Base-by-base conservation (phyloP, 495 filamentous ascomycete species). In the Hypoxylon subgilvum region DNA sequence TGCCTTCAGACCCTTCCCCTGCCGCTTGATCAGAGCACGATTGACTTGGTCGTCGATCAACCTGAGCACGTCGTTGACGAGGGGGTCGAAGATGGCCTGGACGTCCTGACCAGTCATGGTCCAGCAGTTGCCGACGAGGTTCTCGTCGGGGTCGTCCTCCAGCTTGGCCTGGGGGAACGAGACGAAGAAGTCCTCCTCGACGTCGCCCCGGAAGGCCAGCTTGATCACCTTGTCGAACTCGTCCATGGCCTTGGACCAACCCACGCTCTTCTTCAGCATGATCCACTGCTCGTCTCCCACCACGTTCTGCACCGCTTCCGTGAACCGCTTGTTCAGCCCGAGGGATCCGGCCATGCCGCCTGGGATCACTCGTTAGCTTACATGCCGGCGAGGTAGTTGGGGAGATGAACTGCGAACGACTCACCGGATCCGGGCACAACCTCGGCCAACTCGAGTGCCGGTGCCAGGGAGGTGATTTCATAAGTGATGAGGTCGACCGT, bases 401-500 rank as follows among this genome's bases (percentile, higher is more conserved):
- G 30, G 75, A 59, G 9, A 77, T 47, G 6, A 8, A 28, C 4
- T 27, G 19, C 18, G 8, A 17, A 6, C 3, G 25, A 45, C 41
- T 45, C 4, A 45, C 41, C 41, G 10, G 41, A 30, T 8, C 30
- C 6, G 72, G 53, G 3, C 53, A 55, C n/a, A 13, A 38, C 13
- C 18, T 38, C 34, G 16, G 34, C 34, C 9, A 38, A 18, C 34
- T 38, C 34, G 18, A 38, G 34, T 4, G 13, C 14, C 9, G 34
- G 34, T 16, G 14, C 16, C 9, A 38, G 14, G 8, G 4, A 17
- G 9, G 63, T 65, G 32, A 80, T 70, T 18, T 71, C 60, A 50
- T 80, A 81, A 0, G 77, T 72, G 45, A 79, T 76, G 14, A 80
- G 56, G 51, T 80, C 77, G 6, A 79, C 77, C 1, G 76, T 81